Conservation (phyloP, 768 basidiomycete genomes). For the Leucocoprinus leucothites region DNA sequence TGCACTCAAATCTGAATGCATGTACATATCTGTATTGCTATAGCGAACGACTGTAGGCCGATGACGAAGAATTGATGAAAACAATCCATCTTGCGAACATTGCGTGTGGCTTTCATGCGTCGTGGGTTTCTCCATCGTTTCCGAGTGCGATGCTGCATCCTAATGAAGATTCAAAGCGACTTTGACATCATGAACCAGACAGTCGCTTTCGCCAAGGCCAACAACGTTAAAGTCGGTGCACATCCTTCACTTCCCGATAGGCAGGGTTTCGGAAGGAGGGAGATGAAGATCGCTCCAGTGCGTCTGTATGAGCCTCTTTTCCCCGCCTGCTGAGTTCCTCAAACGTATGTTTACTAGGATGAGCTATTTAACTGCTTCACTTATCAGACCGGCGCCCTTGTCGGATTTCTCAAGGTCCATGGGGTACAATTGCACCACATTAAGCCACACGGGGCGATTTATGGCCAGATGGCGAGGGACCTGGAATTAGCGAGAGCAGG, state of each 20-base stretch:
- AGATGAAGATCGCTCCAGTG: slow-evolving; percentile 61
- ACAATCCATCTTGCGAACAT: slow-evolving; percentile 60
- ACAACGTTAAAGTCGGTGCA: slow-evolving; percentile 59
- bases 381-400: slow-evolving; percentile 67
- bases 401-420: slow-evolving; percentile 54
- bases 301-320: slow-evolving; percentile 10
- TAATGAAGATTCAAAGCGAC: slow-evolving; percentile 33
- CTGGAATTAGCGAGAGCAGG: slow-evolving; percentile 52
- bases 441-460: slow-evolving; percentile 61
- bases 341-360: slow-evolving; percentile 33
- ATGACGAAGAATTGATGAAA: slow-evolving; percentile 51
- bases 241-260: slow-evolving; percentile 64
- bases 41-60: slow-evolving; percentile 29
- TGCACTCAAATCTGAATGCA: not conserved
- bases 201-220: slow-evolving; percentile 50
- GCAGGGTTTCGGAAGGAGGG: slow-evolving; percentile 64
- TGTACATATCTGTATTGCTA: not conserved
- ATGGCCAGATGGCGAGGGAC: slow-evolving; percentile 56
- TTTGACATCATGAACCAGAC: slow-evolving; percentile 66
- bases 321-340: not conserved
- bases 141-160: not conserved
- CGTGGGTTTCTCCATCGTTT: slow-evolving; percentile 28
- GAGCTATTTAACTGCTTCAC: slow-evolving; percentile 56
- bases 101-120: slow-evolving; percentile 70
- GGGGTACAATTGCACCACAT: slow-evolving; percentile 54